Evolutionary conservation across 148 eudicot species (phyloP).

Genomic region (Fagopyrum tataricum): DNA sequence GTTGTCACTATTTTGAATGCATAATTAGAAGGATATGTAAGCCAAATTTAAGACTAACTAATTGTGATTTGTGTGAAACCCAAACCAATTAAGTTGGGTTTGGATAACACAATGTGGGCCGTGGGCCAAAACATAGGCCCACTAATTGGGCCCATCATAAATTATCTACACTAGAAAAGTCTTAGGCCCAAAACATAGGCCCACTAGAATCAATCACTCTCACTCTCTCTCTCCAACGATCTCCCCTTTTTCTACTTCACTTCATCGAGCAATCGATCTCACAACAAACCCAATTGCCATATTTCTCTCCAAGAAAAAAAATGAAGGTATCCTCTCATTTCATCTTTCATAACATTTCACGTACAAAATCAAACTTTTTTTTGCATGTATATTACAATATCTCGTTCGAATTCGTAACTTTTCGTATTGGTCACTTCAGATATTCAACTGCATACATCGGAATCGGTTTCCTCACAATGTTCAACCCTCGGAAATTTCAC

Average conservation of each 20-base stretch:
- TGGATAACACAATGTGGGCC: not conserved
- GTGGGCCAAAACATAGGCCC: conserved; percentile 1
- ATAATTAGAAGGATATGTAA: too few species aligned
- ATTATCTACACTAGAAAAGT: not conserved
- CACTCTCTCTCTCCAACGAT: not conserved
- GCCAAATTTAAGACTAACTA: not conserved
- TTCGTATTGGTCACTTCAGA: conserved; percentile 18
- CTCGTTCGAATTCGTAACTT: not conserved
- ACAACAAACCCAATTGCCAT: not conserved
- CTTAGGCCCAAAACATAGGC: not conserved
- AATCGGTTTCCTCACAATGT: conserved; percentile 35
- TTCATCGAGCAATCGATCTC: not conserved
- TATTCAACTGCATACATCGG: conserved; percentile 60
- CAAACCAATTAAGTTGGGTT: not conserved
- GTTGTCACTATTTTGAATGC: too few species aligned
- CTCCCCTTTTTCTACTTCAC: not conserved
- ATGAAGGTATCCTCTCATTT: conserved; percentile 3
- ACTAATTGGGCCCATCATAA: not conserved
- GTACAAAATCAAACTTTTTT: not conserved
- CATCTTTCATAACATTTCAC: conserved; percentile 1
- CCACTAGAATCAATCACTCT: not conserved
- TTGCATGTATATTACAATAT: not conserved
- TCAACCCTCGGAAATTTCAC: conserved; percentile 14
- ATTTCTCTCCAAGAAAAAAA: not conserved
- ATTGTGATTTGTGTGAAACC: not conserved